These are phyloP conservation scores for Brasilioporus rufonigricans DNA, from an alignment of 768 basidiomycete genomes.

Conservation along the genomic window DNA sequence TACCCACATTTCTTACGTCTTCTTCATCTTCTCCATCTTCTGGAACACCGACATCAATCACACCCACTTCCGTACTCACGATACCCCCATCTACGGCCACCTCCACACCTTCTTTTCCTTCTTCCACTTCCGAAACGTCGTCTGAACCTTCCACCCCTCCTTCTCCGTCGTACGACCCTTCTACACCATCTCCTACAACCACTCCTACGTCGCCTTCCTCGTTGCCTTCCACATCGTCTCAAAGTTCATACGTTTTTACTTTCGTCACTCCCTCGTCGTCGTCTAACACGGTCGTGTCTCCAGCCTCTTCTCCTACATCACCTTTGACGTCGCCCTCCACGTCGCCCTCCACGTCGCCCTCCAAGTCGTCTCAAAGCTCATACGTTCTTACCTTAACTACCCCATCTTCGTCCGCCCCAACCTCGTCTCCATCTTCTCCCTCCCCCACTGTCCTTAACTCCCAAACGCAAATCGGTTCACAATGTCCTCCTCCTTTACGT, in stretches of 20 bases:
- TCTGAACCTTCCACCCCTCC: background rate
- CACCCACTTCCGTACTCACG: background rate
- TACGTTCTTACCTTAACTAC: background rate
- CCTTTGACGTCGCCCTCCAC: background rate
- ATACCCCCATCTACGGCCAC: background rate
- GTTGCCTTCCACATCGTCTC: background rate
- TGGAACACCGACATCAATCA: background rate
- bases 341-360: background rate
- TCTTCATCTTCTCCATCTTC: background rate
- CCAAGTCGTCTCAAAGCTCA: background rate
- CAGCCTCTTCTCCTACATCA: background rate
- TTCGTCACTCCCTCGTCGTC: background rate
- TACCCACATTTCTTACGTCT: background rate
- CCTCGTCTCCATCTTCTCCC: background rate
- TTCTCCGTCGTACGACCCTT: background rate
- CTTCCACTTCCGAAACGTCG: background rate
- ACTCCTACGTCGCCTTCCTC: background rate
- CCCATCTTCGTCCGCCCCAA: background rate
- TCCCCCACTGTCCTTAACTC: constrained; percentile 8
- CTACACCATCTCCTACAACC: background rate
- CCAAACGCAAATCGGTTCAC: constrained; percentile 21
- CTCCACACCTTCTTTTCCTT: background rate
- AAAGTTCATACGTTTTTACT: background rate
- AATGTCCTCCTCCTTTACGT: constrained; percentile 18
- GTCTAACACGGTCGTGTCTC: background rate